A percentile compares a stretch with the other conserved stretches of the same genome.
These are phyloP conservation scores for Metschnikowia henanensis DNA, from an alignment of 805 yeast genomes.

Conservation along the genomic window DNA sequence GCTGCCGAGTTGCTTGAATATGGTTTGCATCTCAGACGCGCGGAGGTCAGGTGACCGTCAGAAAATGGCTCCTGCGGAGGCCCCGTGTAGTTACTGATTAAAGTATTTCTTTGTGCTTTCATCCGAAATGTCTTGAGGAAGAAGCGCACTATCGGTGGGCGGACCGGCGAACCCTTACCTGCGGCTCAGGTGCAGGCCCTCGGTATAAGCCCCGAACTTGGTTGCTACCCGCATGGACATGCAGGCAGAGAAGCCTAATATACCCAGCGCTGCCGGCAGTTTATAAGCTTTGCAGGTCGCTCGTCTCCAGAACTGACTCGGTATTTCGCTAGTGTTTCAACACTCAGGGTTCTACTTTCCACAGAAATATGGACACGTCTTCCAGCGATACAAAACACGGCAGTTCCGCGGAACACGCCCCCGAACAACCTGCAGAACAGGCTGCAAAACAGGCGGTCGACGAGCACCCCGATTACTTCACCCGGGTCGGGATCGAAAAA, in stretches of 20 bases:
- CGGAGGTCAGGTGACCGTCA: too few species aligned
- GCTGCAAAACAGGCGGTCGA: neutral
- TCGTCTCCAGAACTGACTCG: too few species aligned
- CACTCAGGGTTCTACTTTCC: too few species aligned
- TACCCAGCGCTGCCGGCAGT: neutral
- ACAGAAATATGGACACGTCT: slow-evolving; percentile 2
- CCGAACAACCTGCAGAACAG: neutral
- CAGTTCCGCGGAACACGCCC: slow-evolving; percentile 1
- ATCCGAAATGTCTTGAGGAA: neutral
- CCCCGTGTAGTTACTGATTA: too few species aligned
- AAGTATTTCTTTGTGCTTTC: too few species aligned
- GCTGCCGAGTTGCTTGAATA: too few species aligned
- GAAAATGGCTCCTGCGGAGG: too few species aligned
- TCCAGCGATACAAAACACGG: slow-evolving; percentile 3
- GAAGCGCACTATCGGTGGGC: neutral
- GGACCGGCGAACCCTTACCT: neutral
- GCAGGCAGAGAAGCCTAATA: neutral
- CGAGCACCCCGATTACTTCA: slow-evolving; percentile 7
- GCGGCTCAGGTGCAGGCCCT: neutral
- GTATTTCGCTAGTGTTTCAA: too few species aligned
- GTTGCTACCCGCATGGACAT: neutral
- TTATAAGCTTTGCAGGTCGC: neutral
- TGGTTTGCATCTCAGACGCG: too few species aligned
- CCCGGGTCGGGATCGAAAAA: slow-evolving; percentile 8
- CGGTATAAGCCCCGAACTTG: neutral